Percentiles rank a stretch among this genome's conserved stretches.
phyloP scores from a whole-genome alignment of 2,329 filamentous ascomycete species.

The Apiospora pterosperma region DNA sequence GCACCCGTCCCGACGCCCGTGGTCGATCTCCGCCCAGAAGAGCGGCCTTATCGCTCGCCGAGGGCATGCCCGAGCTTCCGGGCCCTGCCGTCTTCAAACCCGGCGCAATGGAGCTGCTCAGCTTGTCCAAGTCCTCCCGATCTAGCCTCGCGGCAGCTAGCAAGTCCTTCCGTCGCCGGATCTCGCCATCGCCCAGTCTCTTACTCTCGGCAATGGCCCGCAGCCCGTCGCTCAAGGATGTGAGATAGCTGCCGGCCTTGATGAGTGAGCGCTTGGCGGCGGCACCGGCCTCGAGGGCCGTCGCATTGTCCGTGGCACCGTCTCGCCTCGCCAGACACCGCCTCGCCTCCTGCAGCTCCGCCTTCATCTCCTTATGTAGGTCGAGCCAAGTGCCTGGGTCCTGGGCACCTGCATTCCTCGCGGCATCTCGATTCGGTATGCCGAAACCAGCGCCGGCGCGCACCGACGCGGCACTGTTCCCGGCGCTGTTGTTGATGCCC shows the following conservation, averaged over 20 bases:
- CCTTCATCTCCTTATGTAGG: constrained; percentile 70
- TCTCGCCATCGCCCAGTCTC: constrained; percentile 69
- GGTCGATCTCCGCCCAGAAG: constrained; percentile 41
- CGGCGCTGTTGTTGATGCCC: constrained; percentile 39
- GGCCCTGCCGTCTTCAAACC: constrained; percentile 41
- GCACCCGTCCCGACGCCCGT: constrained; percentile 55
- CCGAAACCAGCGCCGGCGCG: constrained; percentile 38
- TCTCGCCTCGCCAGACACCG: constrained; percentile 67
- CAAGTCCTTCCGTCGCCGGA: constrained; percentile 68
- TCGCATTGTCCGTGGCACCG: constrained; percentile 45
- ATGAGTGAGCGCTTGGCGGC: constrained; percentile 74
- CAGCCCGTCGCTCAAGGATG: constrained; percentile 63
- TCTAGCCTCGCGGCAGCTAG: constrained; percentile 68
- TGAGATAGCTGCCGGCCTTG: constrained; percentile 62
- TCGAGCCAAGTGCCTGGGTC: constrained; percentile 74
- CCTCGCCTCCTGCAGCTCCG: constrained; percentile 63
- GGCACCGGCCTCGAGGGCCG: constrained; percentile 59
- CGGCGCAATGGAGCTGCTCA: constrained; percentile 53
- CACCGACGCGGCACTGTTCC: constrained; percentile 46
- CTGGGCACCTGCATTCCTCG: constrained; percentile 40
- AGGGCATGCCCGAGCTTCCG: constrained; percentile 39
- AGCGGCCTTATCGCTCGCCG: constrained; percentile 45
- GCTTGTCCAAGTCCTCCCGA: constrained; percentile 70
- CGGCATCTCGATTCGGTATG: constrained; percentile 27
- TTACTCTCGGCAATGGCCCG: constrained; percentile 50